Conservation (phyloP, 257 asterid species). For the Haberlea rhodopensis region DNA sequence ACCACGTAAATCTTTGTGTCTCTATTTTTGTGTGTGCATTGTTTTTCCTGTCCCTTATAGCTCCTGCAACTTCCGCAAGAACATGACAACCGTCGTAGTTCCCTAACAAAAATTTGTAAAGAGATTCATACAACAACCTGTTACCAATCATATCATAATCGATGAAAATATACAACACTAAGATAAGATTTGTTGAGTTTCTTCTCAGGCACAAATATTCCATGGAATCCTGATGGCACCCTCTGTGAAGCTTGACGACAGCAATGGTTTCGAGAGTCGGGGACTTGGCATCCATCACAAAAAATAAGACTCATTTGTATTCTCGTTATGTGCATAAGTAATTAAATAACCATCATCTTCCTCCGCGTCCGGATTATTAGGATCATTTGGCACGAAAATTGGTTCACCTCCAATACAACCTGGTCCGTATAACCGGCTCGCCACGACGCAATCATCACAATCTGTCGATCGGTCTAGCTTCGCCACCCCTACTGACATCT, state of each 20-base stretch:
- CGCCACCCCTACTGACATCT: constrained; percentile 23
- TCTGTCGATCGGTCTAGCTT: constrained; percentile 26
- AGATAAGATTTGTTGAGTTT: no score
- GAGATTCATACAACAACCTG: no score
- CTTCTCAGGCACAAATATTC: constrained; percentile 31
- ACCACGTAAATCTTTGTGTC: no score
- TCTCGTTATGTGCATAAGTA: constrained; percentile 45
- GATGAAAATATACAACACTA: no score
- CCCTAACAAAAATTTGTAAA: no score
- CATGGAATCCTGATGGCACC: constrained; percentile 62
- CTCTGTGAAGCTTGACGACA: constrained; percentile 40
- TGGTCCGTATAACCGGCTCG: constrained; percentile 18
- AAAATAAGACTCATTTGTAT: constrained; percentile 40
- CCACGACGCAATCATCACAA: constrained; percentile 24
- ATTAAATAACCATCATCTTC: constrained; percentile 63
- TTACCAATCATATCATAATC: no score
- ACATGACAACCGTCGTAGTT: no score
- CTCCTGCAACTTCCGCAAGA: no score
- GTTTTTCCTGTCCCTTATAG: no score
- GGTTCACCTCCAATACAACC: constrained; percentile 35
- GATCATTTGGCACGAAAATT: constrained; percentile 33
- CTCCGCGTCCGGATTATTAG: constrained; percentile 19
- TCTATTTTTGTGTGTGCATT: no score
- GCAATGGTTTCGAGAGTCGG: constrained; percentile 47
- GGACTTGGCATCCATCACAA: constrained; percentile 63